These are phyloP conservation scores for Yamagishiella unicocca DNA, from an alignment of 139 green algal genomes.

Conservation along the genomic window DNA sequence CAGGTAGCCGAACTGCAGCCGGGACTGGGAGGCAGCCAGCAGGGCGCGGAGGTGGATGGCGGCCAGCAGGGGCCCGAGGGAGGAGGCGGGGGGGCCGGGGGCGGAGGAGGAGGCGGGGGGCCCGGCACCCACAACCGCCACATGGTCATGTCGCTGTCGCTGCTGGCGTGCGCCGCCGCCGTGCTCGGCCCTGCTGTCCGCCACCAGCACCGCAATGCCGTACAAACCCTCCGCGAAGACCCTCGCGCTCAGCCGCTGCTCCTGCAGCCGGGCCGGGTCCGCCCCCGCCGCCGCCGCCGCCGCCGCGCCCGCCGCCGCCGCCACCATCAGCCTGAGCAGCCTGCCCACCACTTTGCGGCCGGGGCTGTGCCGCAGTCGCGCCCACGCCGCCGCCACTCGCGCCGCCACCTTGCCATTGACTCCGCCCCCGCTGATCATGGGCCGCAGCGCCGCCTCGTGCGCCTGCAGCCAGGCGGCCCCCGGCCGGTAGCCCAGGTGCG, in stretches of 20 bases:
- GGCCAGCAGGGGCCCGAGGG: not conserved
- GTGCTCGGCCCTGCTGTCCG: not conserved
- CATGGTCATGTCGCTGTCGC: too few species aligned
- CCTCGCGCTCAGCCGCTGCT: not conserved
- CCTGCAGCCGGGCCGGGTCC: not conserved
- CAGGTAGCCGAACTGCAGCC: constrained; percentile 21
- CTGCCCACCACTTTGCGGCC: not conserved
- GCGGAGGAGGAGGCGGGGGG: not conserved
- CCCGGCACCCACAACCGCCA: too few species aligned
- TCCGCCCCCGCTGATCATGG: not conserved
- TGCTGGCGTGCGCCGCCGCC: too few species aligned
- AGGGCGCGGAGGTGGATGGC: not conserved
- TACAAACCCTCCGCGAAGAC: constrained; percentile 27
- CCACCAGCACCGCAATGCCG: constrained; percentile 13
- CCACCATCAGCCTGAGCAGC: not conserved
- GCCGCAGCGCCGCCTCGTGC: constrained; percentile 10
- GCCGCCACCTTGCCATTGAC: not conserved
- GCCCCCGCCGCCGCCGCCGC: not conserved
- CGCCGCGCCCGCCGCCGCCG: not conserved
- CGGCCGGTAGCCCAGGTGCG: not conserved
- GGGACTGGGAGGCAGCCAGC: not conserved
- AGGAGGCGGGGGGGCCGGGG: not conserved
- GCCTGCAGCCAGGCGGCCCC: not conserved
- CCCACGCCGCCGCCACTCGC: constrained; percentile 23
- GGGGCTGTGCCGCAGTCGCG: constrained; percentile 11